Evolutionary conservation across 768 basidiomycete genomes (phyloP).

Genomic region (Tubosaeta sp.): DNA sequence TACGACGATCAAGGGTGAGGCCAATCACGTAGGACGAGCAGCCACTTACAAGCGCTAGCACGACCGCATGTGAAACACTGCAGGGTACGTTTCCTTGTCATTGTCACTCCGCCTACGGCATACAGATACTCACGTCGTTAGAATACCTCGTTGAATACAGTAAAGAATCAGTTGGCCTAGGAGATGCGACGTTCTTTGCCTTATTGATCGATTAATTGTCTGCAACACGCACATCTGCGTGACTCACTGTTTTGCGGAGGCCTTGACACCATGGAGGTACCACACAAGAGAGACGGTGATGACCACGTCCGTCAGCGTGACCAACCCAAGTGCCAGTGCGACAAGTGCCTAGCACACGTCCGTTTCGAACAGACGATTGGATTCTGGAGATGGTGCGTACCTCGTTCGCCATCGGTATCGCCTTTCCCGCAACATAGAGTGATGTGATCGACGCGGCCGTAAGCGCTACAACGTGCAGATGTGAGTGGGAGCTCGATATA

Average conservation of each 20-base stretch:
- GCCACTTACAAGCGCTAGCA: conserved; percentile 9
- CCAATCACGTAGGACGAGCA: background rate
- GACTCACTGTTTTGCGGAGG: conserved; percentile 4
- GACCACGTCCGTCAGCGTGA: conserved; percentile 13
- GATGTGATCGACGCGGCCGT: background rate
- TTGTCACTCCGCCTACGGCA: background rate
- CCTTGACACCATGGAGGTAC: conserved; percentile 6
- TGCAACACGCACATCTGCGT: background rate
- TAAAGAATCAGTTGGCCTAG: conserved; percentile 8
- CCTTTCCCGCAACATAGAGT: background rate
- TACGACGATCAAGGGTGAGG: background rate
- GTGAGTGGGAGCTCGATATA: background rate
- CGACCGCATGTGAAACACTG: conserved; percentile 5
- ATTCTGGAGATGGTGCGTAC: background rate
- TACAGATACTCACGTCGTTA: conserved; percentile 9
- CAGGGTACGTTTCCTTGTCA: background rate
- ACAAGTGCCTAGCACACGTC: conserved; percentile 2
- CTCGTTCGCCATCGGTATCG: conserved; percentile 6
- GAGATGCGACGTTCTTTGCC: conserved; percentile 1
- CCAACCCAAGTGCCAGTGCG: conserved; percentile 8
- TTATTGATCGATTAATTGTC: background rate
- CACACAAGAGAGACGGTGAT: conserved; percentile 12
- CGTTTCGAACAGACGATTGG: background rate
- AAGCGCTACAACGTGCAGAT: background rate
- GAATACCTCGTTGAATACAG: conserved; percentile 12